A percentile compares a stretch with the other conserved stretches of the same genome.
Evolutionary conservation across 106 monocot genomes (phyloP).

Genomic region (Allium fistulosum): DNA sequence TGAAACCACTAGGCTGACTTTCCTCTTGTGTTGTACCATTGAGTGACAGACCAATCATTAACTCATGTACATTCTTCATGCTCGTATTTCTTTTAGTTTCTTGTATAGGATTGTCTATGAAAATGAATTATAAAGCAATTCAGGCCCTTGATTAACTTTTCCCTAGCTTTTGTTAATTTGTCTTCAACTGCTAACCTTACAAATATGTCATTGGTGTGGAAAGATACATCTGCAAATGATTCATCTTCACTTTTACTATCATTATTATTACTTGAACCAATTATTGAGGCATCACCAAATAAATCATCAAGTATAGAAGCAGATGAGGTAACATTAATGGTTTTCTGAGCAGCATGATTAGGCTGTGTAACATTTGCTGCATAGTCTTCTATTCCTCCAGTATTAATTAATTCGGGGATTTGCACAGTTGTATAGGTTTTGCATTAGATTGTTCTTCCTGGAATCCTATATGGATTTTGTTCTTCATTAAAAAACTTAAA

Average conservation of each 20-base stretch:
- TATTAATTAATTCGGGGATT: constrained; percentile 92
- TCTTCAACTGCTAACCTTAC: constrained; percentile 75
- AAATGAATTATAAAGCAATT: constrained; percentile 53
- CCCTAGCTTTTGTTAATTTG: constrained; percentile 5
- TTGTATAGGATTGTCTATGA: constrained; percentile 11
- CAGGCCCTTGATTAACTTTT: constrained; percentile 15
- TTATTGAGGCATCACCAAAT: constrained; percentile 31
- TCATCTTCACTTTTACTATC: constrained; percentile 35
- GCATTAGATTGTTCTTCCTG: constrained; percentile 26
- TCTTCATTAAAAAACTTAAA: constrained; percentile 61
- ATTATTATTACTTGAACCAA: constrained; percentile 10
- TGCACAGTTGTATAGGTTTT: constrained; percentile 34
- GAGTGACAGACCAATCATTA: constrained; percentile 55
- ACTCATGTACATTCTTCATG: constrained; percentile 37
- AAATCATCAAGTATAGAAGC: constrained; percentile 65
- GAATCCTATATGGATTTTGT: constrained; percentile 20
- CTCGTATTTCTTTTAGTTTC: constrained; percentile 4
- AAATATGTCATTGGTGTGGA: constrained; percentile 68
- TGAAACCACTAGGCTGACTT: constrained; percentile 17
- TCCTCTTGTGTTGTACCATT: constrained; percentile 21
- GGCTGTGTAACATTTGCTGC: constrained; percentile 20
- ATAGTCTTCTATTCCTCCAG: constrained; percentile 37
- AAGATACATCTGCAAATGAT: constrained; percentile 93
- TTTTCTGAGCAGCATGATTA: constrained; percentile 14
- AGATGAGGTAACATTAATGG: constrained; percentile 16